A percentile compares a stretch with the other conserved stretches of the same genome.
These are phyloP conservation scores for Geotrichum bryndzae DNA, from an alignment of 1,139 yeast species.

Conservation along the genomic window DNA sequence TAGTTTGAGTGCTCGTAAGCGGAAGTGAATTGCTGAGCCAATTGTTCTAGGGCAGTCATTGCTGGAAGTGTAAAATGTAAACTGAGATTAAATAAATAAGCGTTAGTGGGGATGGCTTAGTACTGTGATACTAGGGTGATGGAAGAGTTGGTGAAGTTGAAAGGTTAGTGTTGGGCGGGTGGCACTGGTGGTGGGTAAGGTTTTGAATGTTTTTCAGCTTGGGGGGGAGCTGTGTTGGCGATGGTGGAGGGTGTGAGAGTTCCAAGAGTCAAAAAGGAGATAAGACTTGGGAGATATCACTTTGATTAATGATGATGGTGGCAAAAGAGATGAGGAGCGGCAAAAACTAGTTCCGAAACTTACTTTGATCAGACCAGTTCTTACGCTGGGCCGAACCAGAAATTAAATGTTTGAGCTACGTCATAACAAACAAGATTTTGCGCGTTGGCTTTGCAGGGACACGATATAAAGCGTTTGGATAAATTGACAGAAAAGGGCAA, in stretches of 20 bases:
- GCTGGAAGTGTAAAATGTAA: background rate
- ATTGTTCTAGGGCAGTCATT: constrained; percentile 28
- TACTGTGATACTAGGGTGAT: background rate
- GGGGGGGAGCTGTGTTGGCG: background rate
- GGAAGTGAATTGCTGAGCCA: constrained; percentile 59
- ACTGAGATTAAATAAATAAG: background rate
- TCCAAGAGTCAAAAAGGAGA: background rate
- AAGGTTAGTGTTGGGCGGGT: background rate
- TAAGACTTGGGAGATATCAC: background rate
- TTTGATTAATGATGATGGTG: background rate
- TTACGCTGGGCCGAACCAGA: background rate
- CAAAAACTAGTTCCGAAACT: background rate
- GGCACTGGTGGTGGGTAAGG: background rate
- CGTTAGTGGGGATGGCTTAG: background rate
- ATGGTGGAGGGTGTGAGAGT: background rate
- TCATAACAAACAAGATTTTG: background rate
- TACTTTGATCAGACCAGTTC: background rate
- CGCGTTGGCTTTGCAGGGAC: background rate
- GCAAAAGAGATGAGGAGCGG: background rate
- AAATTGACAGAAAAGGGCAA: background rate
- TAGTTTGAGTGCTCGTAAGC: constrained; percentile 60
- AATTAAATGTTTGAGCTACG: background rate
- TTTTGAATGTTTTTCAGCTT: background rate
- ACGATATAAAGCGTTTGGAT: background rate
- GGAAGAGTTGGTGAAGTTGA: background rate